These are phyloP conservation scores for Pestalotiopsis fici DNA, from an alignment of 2,329 filamentous ascomycete genomes.

Conservation along the genomic window DNA sequence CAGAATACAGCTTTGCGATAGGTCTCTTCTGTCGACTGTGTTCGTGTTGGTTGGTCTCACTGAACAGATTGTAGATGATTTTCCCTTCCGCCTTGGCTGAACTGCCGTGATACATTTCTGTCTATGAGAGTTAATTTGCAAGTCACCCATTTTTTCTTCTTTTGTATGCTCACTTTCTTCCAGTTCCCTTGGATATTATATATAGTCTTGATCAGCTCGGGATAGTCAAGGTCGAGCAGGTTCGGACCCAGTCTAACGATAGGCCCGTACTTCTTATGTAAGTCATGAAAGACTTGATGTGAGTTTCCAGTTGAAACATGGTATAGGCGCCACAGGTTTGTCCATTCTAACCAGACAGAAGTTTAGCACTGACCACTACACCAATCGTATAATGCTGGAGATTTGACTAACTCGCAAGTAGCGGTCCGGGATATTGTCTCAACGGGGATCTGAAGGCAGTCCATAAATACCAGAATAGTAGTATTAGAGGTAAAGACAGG, in stretches of 20 bases:
- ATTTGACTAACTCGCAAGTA: background rate
- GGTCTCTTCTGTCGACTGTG: constrained; percentile 37
- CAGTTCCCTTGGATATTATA: background rate
- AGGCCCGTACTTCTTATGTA: background rate
- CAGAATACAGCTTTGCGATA: constrained; percentile 35
- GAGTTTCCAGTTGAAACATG: background rate
- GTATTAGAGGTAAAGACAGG: background rate
- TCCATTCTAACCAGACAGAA: background rate
- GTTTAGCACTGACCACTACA: background rate
- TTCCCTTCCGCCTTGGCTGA: constrained; percentile 33
- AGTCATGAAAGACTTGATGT: background rate
- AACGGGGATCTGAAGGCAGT: background rate
- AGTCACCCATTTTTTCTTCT: background rate
- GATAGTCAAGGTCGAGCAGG: background rate
- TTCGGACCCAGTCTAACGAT: background rate
- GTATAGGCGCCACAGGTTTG: background rate
- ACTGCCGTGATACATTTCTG: constrained; percentile 37
- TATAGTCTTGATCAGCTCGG: background rate
- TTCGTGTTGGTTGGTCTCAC: constrained; percentile 28
- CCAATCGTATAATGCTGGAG: background rate
- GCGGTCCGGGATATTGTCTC: background rate
- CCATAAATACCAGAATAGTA: background rate
- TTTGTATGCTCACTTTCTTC: background rate
- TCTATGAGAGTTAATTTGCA: constrained; percentile 19
- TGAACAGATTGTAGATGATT: constrained; percentile 39